A percentile compares a stretch with the other conserved stretches of the same genome.
These are phyloP conservation scores for Solanum pennellii DNA, from an alignment of 257 asterid species.

Conservation along the genomic window DNA sequence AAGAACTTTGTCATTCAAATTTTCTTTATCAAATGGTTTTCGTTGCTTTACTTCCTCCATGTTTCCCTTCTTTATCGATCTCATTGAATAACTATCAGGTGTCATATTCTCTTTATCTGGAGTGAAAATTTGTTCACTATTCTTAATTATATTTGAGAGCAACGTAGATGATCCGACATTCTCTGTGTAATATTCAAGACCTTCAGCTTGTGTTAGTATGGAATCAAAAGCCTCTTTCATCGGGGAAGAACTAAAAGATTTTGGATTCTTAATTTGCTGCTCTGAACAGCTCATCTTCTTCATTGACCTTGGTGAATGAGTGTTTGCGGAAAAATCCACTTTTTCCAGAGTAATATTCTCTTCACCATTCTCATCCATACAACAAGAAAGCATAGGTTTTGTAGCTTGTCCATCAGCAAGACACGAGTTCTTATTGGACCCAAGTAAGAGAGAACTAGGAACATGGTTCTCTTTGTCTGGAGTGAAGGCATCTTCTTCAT, in stretches of 20 bases:
- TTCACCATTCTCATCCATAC: constrained; percentile 21
- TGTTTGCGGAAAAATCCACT: background rate
- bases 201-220: background rate
- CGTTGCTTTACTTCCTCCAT: background rate
- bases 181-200: background rate
- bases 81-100: constrained; percentile 22
- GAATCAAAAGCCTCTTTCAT: background rate
- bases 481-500: constrained; percentile 19
- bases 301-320: background rate
- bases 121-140: constrained; percentile 16
- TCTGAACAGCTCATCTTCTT: background rate
- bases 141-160: background rate
- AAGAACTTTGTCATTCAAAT: constrained; percentile 11
- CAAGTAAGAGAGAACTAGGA: constrained; percentile 18
- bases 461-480: constrained; percentile 53
- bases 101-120: constrained; percentile 62
- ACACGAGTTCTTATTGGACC: constrained; percentile 15
- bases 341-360: constrained; percentile 4
- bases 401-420: constrained; percentile 10
- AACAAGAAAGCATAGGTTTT: constrained; percentile 4
- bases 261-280: background rate
- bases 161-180: background rate
- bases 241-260: background rate
- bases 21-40: constrained; percentile 1
- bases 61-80: constrained; percentile 18